A percentile compares a stretch with the other conserved stretches of the same genome.
Conservation (phyloP, 331 rosid genomes). For the Arachis monticola region DNA sequence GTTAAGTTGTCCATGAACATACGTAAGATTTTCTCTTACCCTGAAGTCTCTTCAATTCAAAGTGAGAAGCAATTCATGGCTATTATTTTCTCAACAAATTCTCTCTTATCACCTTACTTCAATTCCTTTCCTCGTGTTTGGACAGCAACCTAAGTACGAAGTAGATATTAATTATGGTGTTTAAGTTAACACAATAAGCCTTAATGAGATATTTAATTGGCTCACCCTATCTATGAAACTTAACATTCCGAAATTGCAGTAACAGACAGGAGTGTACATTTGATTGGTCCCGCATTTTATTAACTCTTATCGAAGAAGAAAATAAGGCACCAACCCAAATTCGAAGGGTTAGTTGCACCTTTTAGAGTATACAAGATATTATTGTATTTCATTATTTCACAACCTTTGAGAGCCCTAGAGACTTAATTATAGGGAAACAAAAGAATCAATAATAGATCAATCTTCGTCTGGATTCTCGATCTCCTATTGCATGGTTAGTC, state of each 20-base stretch:
- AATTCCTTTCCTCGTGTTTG: constrained; percentile 32
- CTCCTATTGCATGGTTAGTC: constrained; percentile 31
- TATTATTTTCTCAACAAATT: constrained; percentile 38
- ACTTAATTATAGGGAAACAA: constrained; percentile 5
- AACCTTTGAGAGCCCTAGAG: constrained; percentile 39
- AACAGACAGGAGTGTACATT: constrained; percentile 42
- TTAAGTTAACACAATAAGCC: constrained; percentile 41
- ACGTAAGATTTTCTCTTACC: constrained; percentile 47
- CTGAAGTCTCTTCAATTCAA: constrained; percentile 49
- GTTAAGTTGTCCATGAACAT: constrained; percentile 4
- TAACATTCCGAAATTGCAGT: constrained; percentile 22
- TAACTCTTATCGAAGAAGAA: constrained; percentile 49
- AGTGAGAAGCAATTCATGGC: constrained; percentile 42
- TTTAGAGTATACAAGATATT: constrained; percentile 21
- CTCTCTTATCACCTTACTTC: constrained; percentile 36
- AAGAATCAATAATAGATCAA: constrained; percentile 26
- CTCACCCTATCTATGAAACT: constrained; percentile 45
- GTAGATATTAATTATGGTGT: constrained; percentile 38
- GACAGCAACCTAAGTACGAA: constrained; percentile 57
- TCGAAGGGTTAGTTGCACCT: constrained; percentile 48
- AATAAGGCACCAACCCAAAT: constrained; percentile 51
- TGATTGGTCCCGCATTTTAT: constrained; percentile 56
- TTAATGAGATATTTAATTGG: constrained; percentile 11
- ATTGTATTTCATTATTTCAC: constrained; percentile 37
- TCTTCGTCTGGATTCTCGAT: constrained; percentile 39